A percentile compares a stretch with the other conserved stretches of the same genome.
Conservation (phyloP, 768 basidiomycete genomes). For the Termitomyces sp. region DNA sequence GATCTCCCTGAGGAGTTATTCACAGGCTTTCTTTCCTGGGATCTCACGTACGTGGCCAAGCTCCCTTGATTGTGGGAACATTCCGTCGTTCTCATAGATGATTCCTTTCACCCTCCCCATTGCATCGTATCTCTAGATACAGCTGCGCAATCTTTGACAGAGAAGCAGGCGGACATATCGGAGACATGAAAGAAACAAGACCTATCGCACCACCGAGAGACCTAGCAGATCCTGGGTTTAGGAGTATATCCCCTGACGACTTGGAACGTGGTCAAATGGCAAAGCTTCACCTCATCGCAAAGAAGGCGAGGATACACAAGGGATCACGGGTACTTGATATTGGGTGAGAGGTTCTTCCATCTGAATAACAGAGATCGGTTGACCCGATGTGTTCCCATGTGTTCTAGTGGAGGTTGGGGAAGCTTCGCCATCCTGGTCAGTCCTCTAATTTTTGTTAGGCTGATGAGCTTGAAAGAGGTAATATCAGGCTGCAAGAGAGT, state of each 20-base stretch:
- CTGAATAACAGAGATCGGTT: not conserved
- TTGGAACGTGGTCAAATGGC: constrained; percentile 7
- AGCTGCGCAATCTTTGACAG: constrained; percentile 8
- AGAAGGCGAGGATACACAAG: constrained; percentile 4
- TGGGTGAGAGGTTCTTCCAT: not conserved
- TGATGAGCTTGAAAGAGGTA: not conserved
- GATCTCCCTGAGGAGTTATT: constrained; percentile 3
- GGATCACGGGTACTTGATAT: constrained; percentile 9
- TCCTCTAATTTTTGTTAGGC: too few relatives aligned
- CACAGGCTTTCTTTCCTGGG: constrained; percentile 8
- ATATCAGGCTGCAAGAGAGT: constrained; percentile 22
- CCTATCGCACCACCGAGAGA: constrained; percentile 5
- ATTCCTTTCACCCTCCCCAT: too few relatives aligned
- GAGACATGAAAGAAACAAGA: constrained; percentile 5
- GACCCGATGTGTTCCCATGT: not conserved
- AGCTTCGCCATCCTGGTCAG: constrained; percentile 7
- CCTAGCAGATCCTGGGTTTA: not conserved
- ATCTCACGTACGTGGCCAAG: constrained; percentile 4
- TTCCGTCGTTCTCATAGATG: too few relatives aligned
- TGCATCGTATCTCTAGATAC: not conserved
- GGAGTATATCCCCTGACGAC: constrained; percentile 5
- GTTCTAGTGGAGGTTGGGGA: constrained; percentile 7
- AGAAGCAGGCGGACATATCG: constrained; percentile 5
- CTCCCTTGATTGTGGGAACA: too few relatives aligned
- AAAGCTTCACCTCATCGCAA: constrained; percentile 8